Evolutionary conservation across 208 protist species (phyloP).

Genomic region (Crithidia acanthocephali): DNA sequence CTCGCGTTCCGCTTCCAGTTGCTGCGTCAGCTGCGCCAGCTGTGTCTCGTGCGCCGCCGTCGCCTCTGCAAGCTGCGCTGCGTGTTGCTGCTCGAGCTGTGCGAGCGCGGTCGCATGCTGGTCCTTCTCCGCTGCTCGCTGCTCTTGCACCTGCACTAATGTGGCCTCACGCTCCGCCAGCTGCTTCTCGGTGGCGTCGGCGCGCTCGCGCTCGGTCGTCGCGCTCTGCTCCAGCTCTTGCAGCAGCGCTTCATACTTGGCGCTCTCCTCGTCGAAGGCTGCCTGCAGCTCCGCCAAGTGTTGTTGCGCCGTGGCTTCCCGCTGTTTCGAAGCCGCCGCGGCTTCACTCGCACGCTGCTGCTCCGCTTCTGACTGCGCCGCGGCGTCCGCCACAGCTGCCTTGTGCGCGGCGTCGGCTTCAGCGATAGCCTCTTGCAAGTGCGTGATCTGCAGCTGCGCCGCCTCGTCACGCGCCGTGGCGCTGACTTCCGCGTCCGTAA

Average conservation of each 20-base stretch:
- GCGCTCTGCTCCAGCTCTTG: conserved; percentile 9
- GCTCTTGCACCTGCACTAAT: not conserved
- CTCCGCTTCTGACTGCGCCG: not conserved
- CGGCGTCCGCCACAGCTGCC: not conserved
- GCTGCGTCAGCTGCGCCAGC: conserved; percentile 12
- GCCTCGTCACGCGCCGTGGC: not conserved
- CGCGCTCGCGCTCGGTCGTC: not conserved
- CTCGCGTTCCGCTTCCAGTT: conserved; percentile 16
- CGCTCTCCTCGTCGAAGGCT: not conserved
- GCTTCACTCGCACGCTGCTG: not conserved
- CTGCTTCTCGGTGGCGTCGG: not conserved
- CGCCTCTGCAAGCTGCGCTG: not conserved
- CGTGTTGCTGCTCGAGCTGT: conserved; percentile 10
- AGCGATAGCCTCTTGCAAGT: not conserved
- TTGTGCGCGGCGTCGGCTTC: conserved; percentile 3
- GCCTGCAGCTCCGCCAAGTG: not conserved
- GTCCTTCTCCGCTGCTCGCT: not conserved
- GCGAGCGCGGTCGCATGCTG: not conserved
- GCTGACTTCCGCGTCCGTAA: not conserved
- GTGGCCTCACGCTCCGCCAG: not conserved
- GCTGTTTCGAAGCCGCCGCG: not conserved
- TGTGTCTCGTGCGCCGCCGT: not conserved
- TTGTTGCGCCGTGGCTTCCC: not conserved
- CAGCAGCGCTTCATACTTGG: not conserved
- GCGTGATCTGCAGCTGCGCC: not conserved